Evolutionary conservation across 345 rosid species (phyloP).

Genomic region (Jatropha curcas): DNA sequence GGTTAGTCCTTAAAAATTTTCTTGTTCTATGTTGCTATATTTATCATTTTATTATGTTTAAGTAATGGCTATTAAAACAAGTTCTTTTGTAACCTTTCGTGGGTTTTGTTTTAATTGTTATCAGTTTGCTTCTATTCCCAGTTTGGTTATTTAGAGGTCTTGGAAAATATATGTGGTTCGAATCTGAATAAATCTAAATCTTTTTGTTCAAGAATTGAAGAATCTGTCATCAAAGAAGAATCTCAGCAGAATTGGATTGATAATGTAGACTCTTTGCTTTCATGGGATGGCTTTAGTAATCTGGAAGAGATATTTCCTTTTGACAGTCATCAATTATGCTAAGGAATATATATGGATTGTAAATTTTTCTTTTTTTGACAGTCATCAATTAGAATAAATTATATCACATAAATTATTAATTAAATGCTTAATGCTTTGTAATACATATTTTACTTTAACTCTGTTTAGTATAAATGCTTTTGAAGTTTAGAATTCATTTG

Average conservation of each 20-base stretch:
- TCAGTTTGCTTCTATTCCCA: neutral
- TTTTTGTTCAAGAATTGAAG: too few species aligned
- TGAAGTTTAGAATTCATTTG: too few species aligned
- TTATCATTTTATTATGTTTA: constrained; percentile 1
- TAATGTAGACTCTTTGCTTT: neutral
- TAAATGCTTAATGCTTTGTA: neutral
- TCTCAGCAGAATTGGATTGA: too few species aligned
- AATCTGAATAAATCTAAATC: too few species aligned
- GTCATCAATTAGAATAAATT: too few species aligned
- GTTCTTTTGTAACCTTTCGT: neutral
- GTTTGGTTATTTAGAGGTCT: constrained; percentile 14
- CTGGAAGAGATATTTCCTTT: too few species aligned
- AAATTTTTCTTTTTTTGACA: too few species aligned
- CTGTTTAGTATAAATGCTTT: too few species aligned
- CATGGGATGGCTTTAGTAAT: too few species aligned
- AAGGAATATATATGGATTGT: too few species aligned
- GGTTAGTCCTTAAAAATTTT: constrained; percentile 38
- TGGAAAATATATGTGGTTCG: constrained; percentile 6
- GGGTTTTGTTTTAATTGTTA: neutral
- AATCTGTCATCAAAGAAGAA: too few species aligned
- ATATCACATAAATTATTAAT: constrained; percentile 8
- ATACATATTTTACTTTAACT: neutral
- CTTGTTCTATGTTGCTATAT: neutral
- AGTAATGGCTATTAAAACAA: neutral
- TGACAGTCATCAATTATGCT: too few species aligned